Percentiles rank a stretch among this genome's conserved stretches.
phyloP scores from a whole-genome alignment of 495 filamentous ascomycete genomes.

The Tricharina praecox region DNA sequence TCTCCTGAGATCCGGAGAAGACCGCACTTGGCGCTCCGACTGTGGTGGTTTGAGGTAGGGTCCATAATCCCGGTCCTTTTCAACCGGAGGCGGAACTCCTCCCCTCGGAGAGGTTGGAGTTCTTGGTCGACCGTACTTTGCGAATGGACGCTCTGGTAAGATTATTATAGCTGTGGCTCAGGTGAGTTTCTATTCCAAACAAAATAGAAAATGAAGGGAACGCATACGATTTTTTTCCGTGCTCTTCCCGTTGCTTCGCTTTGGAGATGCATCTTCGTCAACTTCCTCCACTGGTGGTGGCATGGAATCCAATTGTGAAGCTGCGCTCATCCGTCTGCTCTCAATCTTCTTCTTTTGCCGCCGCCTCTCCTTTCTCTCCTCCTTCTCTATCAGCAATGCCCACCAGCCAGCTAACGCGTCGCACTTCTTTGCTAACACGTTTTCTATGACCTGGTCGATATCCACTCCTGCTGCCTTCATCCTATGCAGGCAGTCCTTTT shows the following conservation, averaged over 20 bases:
- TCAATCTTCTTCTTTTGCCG: conserved; percentile 75
- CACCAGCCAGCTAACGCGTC: conserved; percentile 91
- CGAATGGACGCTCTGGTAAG: conserved; percentile 21
- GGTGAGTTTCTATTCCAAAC: not conserved
- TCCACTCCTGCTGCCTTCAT: conserved; percentile 94
- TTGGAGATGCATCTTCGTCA: conserved; percentile 13
- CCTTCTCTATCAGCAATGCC: conserved; percentile 87
- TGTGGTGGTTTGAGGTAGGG: conserved; percentile 27
- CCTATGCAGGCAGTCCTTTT: conserved; percentile 78
- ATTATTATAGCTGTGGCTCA: conserved; percentile 21
- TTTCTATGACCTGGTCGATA: conserved; percentile 84
- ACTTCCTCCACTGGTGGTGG: conserved; percentile 23
- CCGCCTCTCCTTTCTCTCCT: conserved; percentile 72
- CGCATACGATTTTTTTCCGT: conserved; percentile 6
- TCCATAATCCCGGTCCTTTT: conserved; percentile 26
- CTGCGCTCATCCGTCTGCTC: conserved; percentile 25
- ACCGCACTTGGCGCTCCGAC: conserved; percentile 25
- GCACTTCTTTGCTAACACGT: conserved; percentile 76
- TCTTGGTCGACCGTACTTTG: conserved; percentile 14
- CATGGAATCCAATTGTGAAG: conserved; percentile 25
- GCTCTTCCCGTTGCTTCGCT: not conserved
- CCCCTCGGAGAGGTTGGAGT: conserved; percentile 25
- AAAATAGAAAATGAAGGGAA: not conserved
- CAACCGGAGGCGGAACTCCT: conserved; percentile 21
- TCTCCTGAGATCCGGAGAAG: conserved; percentile 24